These are phyloP conservation scores for Wallemia ichthyophaga DNA, from an alignment of 1,284 basidiomycete genomes.

Conservation along the genomic window DNA sequence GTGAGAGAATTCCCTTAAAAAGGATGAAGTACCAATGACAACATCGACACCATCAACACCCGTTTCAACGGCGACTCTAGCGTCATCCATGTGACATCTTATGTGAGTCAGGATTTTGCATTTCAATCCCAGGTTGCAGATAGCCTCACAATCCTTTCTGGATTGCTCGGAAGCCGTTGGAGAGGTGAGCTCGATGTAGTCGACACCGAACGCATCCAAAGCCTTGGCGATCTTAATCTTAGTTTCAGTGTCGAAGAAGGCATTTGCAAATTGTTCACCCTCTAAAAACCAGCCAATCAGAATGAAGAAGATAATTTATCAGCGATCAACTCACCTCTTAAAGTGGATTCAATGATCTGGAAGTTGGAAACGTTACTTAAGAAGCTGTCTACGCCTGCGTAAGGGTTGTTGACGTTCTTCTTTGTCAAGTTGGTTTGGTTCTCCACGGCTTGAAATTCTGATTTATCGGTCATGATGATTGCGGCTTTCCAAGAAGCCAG, in stretches of 20 bases:
- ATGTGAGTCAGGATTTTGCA: conserved; percentile 96
- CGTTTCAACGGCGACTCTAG: conserved; percentile 90
- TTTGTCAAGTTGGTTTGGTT: not conserved
- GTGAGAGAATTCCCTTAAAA: conserved; percentile 96
- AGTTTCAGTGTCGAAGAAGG: conserved; percentile 97
- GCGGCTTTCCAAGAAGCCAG: not conserved
- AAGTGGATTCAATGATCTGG: conserved; percentile 51
- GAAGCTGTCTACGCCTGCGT: conserved; percentile 4
- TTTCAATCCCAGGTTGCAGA: conserved; percentile 96
- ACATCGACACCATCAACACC: conserved; percentile 97
- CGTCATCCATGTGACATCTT: conserved; percentile 99
- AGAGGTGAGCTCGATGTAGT: conserved; percentile 97
- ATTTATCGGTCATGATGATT: not conserved
- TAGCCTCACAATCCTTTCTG: conserved; percentile 76
- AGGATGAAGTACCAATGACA: conserved; percentile 95
- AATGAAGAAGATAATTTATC: conserved; percentile 1
- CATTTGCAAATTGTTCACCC: conserved; percentile 98
- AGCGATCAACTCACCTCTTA: conserved; percentile 44
- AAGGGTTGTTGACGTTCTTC: not conserved
- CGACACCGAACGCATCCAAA: conserved; percentile 89
- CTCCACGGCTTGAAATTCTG: conserved; percentile 1
- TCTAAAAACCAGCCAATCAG: conserved; percentile 23
- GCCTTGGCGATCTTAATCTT: conserved; percentile 98
- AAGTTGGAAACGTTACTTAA: conserved; percentile 4
- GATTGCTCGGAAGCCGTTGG: conserved; percentile 96